Conservation (phyloP, 2,329 filamentous ascomycete genomes). For the Verticillium albo-atrum region DNA sequence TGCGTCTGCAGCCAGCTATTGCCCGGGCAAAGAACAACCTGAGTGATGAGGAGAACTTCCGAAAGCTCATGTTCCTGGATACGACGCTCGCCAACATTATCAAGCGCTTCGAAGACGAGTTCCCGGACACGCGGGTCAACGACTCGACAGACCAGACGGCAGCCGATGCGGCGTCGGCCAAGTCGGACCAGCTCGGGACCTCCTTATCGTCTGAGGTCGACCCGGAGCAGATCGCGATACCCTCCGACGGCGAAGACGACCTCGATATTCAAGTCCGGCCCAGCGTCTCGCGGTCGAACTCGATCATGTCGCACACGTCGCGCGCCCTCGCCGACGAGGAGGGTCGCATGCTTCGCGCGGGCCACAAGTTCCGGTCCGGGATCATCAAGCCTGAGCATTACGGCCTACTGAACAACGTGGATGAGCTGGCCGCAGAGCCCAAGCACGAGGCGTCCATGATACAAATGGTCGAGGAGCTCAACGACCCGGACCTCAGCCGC, state of each 20-base stretch:
- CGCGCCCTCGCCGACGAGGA: slow-evolving; percentile 53
- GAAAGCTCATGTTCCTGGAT: slow-evolving; percentile 83
- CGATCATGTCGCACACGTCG: slow-evolving; percentile 44
- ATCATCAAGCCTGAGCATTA: slow-evolving; percentile 49
- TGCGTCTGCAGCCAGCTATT: slow-evolving; percentile 77
- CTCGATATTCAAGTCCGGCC: slow-evolving; percentile 34
- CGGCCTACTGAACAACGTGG: slow-evolving; percentile 41
- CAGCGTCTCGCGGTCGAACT: slow-evolving; percentile 46
- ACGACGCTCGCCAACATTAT: slow-evolving; percentile 88
- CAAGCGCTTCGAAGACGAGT: slow-evolving; percentile 92
- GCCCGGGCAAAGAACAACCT: slow-evolving; percentile 65
- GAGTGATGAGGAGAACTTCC: slow-evolving; percentile 65
- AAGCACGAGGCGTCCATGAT: slow-evolving; percentile 49
- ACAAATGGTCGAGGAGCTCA: slow-evolving; percentile 59
- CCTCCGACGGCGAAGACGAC: slow-evolving; percentile 48
- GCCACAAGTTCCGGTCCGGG: slow-evolving; percentile 51
- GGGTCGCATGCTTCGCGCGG: slow-evolving; percentile 49
- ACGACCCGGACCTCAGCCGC: slow-evolving; percentile 51
- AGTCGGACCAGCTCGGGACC: slow-evolving; percentile 18
- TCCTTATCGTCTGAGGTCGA: slow-evolving; percentile 26
- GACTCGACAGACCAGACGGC: slow-evolving; percentile 10
- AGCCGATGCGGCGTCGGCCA: slow-evolving; percentile 18
- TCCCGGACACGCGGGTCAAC: slow-evolving; percentile 72
- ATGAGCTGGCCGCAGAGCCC: slow-evolving; percentile 46
- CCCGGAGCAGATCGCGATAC: slow-evolving; percentile 26